Conservation (phyloP, 768 basidiomycete species). For the Rhodotorula sphaerocarpa region DNA sequence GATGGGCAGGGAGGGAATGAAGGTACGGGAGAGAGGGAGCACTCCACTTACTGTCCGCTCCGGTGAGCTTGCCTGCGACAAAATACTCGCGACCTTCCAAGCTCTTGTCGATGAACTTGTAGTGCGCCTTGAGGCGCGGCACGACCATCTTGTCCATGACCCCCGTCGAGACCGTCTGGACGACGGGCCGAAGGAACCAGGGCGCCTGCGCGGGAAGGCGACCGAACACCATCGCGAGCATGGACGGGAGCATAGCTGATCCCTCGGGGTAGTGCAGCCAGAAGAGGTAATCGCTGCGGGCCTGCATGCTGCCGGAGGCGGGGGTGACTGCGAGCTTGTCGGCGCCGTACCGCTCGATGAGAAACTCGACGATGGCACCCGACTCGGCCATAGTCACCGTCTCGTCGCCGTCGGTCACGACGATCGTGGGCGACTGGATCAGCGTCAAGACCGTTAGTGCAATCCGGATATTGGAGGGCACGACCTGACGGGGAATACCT, state of each 20-base stretch:
- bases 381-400: slow-evolving; percentile 29
- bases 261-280: slow-evolving; percentile 33
- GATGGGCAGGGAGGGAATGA: too few species aligned
- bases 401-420: slow-evolving; percentile 10
- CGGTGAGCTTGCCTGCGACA: slow-evolving; percentile 17
- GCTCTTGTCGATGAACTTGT: slow-evolving; percentile 2
- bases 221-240: slow-evolving; percentile 25
- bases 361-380: slow-evolving; percentile 31
- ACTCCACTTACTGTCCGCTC: slow-evolving; percentile 29
- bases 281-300: slow-evolving; percentile 22
- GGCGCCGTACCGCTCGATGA: slow-evolving; percentile 31
- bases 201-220: slow-evolving; percentile 20
- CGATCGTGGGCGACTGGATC: slow-evolving; percentile 25
- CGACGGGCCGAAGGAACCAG: slow-evolving; percentile 14
- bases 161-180: slow-evolving; percentile 1
- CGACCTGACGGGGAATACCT: too few species aligned
- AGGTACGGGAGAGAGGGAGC: too few species aligned
- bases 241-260: slow-evolving; percentile 15
- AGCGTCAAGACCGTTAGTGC: not conserved
- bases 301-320: not conserved
- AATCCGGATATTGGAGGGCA: too few species aligned
- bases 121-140: slow-evolving; percentile 13
- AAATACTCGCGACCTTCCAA: slow-evolving; percentile 26
- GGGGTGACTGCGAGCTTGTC: slow-evolving; percentile 5
- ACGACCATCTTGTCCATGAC: slow-evolving; percentile 5